Evolutionary conservation across 2,329 filamentous ascomycete genomes (phyloP), one percentile per base, ranked within the genome.

Genomic region (Fusarium verticillioides): DNA sequence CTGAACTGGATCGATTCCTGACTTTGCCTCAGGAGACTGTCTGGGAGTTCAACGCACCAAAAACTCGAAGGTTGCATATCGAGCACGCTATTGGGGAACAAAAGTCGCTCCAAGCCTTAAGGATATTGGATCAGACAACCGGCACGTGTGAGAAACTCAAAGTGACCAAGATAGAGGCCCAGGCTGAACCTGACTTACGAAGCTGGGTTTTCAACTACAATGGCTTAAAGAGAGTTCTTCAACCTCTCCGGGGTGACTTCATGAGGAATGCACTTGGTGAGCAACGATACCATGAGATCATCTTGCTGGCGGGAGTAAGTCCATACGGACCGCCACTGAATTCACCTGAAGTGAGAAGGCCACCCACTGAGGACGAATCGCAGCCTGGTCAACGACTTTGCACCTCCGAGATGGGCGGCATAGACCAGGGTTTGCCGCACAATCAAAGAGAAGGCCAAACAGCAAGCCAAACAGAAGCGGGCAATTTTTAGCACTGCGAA

Each of bases 221-320:
- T 9, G 37, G 16, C 42, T 32, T 43, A 21, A 32, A 30, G 7
- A 36, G 16, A 23, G 52, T 21, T 37, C n/a, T 36, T 30, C 21
- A 39, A 7, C 63, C 56, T 37, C 36, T 69, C 5, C 30, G 53
- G 13, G 42, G 43, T 23, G 30, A 42, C 10, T 47, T 60, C 15
- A 60, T 67, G 63, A 39, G 26, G 16, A 50, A 32, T 26, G 42
- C 26, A 26, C 49, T 72, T 44, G 69, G 60, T 6, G 43, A 59
- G 8, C 49, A 65, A 28, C 50, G 43, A 18, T 71, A 72, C 26
- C 44, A 50, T 13, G 54, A 68, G 30, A 28, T 72, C 26, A 34
- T 71, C 23, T 34, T 71, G 26, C 23, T 72, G 39, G 46, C 54
- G 28, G 53, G 19, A 23, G 23, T 61, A 21, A 58, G 28, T 16